Evolutionary conservation across 2,329 filamentous ascomycete species (phyloP).

Genomic region (Cercospora sp.): DNA sequence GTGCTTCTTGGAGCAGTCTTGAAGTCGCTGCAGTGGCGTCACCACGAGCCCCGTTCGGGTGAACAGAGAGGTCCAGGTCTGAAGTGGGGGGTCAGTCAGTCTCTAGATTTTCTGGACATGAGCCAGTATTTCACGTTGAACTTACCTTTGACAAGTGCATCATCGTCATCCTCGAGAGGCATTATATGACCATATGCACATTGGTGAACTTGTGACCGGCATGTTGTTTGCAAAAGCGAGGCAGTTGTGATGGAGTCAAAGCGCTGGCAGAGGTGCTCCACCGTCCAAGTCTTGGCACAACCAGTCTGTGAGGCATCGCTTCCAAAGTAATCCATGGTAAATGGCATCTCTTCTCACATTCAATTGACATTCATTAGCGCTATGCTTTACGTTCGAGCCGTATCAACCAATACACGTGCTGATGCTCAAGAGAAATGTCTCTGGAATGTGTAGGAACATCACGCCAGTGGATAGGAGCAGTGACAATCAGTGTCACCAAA

Average conservation of each 20-base stretch:
- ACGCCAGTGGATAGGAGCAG: not conserved
- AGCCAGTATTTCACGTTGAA: not conserved
- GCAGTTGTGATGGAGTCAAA: not conserved
- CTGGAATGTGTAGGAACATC: not conserved
- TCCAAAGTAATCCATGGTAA: not conserved
- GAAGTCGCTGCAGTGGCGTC: constrained; percentile 13
- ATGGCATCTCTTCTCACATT: not conserved
- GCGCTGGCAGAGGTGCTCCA: not conserved
- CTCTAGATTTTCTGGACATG: not conserved
- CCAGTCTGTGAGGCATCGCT: not conserved
- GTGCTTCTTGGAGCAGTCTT: constrained; percentile 31
- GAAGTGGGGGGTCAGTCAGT: not conserved
- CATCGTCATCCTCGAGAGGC: not conserved
- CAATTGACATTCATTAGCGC: not conserved
- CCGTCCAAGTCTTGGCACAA: not conserved
- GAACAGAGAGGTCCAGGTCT: not conserved
- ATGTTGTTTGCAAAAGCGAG: not conserved
- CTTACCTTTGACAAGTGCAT: not conserved
- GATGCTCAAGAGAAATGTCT: not conserved
- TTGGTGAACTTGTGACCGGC: not conserved
- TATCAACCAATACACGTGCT: not conserved
- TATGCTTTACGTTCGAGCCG: not conserved
- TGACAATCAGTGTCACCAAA: not conserved
- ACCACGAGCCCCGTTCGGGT: not conserved
- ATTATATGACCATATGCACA: not conserved